Evolutionary conservation across 352 stramenopile species (phyloP), one percentile per base, ranked within the genome.

Genomic region (Globisporangium carolinianum): DNA sequence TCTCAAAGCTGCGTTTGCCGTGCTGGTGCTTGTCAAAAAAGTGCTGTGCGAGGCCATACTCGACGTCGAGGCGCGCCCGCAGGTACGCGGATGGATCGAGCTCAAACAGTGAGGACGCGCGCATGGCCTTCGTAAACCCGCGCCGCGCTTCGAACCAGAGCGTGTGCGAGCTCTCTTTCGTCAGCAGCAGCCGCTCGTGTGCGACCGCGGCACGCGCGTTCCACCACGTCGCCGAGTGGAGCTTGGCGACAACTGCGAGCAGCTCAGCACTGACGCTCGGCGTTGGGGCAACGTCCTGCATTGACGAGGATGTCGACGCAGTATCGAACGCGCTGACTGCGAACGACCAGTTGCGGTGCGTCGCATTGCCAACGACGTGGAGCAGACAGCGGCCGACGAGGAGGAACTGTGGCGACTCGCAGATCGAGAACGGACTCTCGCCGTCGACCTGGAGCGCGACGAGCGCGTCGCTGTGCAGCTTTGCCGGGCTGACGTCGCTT

Each of bases 11-110:
- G 14, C 65, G 57, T 69, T 98, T 98, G 32, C 89, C 94, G 48
- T 87, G 81, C 61, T 92, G 91, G 63, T 83, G 76, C 61, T 87
- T 91, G 55, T 98, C 75, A 55, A 98, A 98, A 66, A 96, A 81
- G 73, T 97, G 83, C 60, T 96, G 78, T 3, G 91, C 89, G 39
- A 98, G 78, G 7, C 95, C 96, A 72, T 78, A 97, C 67, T 99
- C 96, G n/a, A 98, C 76, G 55, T 94, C 80, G 4, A 96, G 73
- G 17, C 73, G 77, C 56, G 83, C 81, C 15, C 65, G 71, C 18
- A 91, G 61, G 61, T 90, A 89, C 53, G 82, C 63, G 17, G 72
- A 72, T 10, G 71, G 51, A 32, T 32, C 24, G 2, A 58, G 61
- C 55, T 54, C 51, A 51, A 86, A 89, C 3, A 88, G 69, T 15